Base-by-base conservation (phyloP, 2,329 filamentous ascomycete species). In the Alternaria sp. region DNA sequence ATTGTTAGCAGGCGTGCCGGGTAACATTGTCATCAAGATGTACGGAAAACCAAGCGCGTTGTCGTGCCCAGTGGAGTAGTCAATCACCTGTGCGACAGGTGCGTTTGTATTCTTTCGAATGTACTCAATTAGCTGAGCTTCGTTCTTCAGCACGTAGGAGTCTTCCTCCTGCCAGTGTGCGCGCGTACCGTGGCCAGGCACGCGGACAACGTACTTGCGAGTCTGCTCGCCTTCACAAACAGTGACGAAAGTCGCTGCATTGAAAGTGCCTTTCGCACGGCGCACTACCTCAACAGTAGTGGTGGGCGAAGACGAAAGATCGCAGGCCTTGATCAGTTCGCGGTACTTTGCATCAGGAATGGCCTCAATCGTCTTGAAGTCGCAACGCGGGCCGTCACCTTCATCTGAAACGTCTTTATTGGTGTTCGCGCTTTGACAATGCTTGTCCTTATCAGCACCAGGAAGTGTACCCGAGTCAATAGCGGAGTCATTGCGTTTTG, bases 11-110 rank as follows among this genome's bases (percentile, higher is more conserved):
- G 59, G 46, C 18, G 58, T 41, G 12, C 70, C 65, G 8, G 60
- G 15, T 15, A 68, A 6, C 43, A 41, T 56, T 2, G 45, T 58
- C 67, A 72, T 70, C 5, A 73, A 12, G 21, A 70, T 67, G 28
- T 65, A 73, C 4, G 72, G 72, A 4, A 61, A 65, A 5, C 59
- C 47, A 23, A 74, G 64, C 6, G 33, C 53, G 45, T 70, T 73
- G 11, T 65, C 37, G 6, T 66, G 41, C 5, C 60, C 47, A 6
- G 58, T 46, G 37, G 67, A 60, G 21, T 60, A 72, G 6, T 55
- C 60, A 12, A 69, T 20, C 9, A 71, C 55, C 4, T 60, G 54
- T 6, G 72, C 70, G 5, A 71, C 51, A 1, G 68, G 70, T 12
- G 70, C 49, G 1, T 45, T 20, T 14, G 70, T 64, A 6, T 63